Percentiles rank a stretch among this genome's conserved stretches.
phyloP scores from a whole-genome alignment of 306 rosid species.

The Carpinus fangiana region DNA sequence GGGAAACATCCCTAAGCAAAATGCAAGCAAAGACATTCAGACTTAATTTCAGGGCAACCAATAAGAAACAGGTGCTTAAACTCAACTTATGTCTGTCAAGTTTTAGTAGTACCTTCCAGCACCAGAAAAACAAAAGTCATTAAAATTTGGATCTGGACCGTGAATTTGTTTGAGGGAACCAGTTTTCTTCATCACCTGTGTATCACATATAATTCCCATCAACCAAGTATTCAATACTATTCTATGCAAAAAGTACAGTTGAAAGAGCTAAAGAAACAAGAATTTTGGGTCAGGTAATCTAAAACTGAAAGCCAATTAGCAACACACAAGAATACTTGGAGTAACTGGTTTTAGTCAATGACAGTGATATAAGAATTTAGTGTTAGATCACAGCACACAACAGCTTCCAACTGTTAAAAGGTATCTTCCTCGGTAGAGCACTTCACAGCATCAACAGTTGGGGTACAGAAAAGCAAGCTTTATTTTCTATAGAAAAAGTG shows the following conservation, averaged over 20 bases:
- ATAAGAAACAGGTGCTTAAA: conserved; percentile 3
- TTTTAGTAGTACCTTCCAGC: conserved; percentile 67
- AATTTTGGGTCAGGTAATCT: too few species aligned
- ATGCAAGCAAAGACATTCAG: conserved; percentile 25
- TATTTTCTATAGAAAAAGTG: not conserved
- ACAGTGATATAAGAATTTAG: not conserved
- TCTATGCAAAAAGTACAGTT: not conserved
- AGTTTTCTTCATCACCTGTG: conserved; percentile 69
- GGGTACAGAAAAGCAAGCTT: not conserved
- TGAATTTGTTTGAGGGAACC: conserved; percentile 56
- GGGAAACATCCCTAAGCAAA: conserved; percentile 59
- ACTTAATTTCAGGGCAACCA: not conserved
- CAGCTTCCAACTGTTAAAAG: not conserved
- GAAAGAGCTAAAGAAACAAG: not conserved
- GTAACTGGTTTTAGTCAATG: not conserved
- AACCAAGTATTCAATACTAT: not conserved
- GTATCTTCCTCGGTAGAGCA: not conserved
- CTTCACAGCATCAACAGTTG: not conserved
- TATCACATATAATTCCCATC: not conserved
- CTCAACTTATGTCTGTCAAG: not conserved
- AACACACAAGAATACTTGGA: not conserved
- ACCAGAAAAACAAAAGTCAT: conserved; percentile 77
- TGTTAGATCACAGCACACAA: not conserved
- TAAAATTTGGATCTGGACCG: conserved; percentile 90
- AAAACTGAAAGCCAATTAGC: not conserved